phyloP scores from a whole-genome alignment of 2,329 filamentous ascomycete genomes.

The Fusarium sp. region DNA sequence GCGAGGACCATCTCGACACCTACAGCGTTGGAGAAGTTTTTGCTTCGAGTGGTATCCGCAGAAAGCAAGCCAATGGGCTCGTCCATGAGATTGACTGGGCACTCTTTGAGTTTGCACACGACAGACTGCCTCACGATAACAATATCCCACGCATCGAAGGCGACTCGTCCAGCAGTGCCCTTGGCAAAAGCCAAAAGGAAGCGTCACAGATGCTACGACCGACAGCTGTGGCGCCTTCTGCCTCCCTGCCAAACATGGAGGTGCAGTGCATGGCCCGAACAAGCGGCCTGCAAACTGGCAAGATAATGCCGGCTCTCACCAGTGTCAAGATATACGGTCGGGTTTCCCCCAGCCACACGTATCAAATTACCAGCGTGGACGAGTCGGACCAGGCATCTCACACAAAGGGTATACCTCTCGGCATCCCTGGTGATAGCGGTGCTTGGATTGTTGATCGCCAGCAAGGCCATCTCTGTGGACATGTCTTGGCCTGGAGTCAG shows the following conservation, averaged over 20 bases:
- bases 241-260: constrained; percentile 73
- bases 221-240: constrained; percentile 65
- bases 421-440: constrained; percentile 87
- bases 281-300: constrained; percentile 80
- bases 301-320: constrained; percentile 79
- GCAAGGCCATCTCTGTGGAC: constrained; percentile 83
- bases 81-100: constrained; percentile 97
- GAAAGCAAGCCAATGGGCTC: constrained; percentile 74
- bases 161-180: constrained; percentile 16
- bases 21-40: constrained; percentile 85
- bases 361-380: constrained; percentile 62
- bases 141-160: constrained; percentile 61
- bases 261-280: constrained; percentile 92
- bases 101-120: constrained; percentile 79
- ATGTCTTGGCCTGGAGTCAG: constrained; percentile 88
- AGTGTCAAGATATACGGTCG: constrained; percentile 90
- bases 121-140: constrained; percentile 77
- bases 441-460: constrained; percentile 90
- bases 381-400: constrained; percentile 29
- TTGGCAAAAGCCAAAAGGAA: constrained; percentile 16
- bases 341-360: constrained; percentile 78
- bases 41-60: constrained; percentile 87
- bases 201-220: constrained; percentile 58
- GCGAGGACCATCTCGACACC: constrained; percentile 83
- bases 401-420: constrained; percentile 54